These are phyloP conservation scores for Picea glauca DNA, from an alignment of 75 land plant genomes.

Conservation along the genomic window DNA sequence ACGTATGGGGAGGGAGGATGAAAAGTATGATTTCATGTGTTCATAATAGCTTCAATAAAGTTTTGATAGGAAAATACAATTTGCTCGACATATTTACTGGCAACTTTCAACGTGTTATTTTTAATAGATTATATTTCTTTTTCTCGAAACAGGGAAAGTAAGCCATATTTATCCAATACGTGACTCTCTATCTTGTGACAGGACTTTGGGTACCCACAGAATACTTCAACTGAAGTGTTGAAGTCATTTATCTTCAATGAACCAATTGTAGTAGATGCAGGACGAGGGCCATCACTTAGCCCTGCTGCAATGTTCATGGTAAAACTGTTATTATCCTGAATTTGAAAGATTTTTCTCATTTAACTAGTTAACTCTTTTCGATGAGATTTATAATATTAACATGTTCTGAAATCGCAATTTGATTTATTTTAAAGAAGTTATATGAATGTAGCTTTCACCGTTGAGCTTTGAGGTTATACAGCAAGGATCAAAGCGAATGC, in stretches of 20 bases:
- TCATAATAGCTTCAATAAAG: too few species aligned
- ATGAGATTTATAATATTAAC: neutral
- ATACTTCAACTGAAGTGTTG: constrained; percentile 88
- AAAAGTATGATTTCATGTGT: too few species aligned
- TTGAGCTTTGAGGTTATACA: constrained; percentile 39
- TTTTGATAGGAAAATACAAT: too few species aligned
- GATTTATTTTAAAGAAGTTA: constrained; percentile 2
- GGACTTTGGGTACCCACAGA: constrained; percentile 99
- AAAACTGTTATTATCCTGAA: constrained; percentile 7
- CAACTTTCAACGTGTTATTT: neutral
- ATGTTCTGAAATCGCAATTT: constrained; percentile 2
- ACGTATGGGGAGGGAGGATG: too few species aligned
- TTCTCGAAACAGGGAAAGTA: neutral
- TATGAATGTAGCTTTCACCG: constrained; percentile 13
- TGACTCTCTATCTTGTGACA: constrained; percentile 19
- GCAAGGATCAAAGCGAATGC: constrained; percentile 98
- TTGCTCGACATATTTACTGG: neutral
- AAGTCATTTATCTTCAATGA: constrained; percentile 96
- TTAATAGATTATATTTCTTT: neutral
- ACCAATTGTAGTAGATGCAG: constrained; percentile 86
- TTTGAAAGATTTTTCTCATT: neutral
- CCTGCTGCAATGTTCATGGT: constrained; percentile 96
- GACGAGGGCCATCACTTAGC: constrained; percentile 77
- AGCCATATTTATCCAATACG: neutral
- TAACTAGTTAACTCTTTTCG: neutral